A percentile compares a stretch with the other conserved stretches of the same genome.
Evolutionary conservation across 345 rosid species (phyloP).

Genomic region (Stellera chamaejasme): DNA sequence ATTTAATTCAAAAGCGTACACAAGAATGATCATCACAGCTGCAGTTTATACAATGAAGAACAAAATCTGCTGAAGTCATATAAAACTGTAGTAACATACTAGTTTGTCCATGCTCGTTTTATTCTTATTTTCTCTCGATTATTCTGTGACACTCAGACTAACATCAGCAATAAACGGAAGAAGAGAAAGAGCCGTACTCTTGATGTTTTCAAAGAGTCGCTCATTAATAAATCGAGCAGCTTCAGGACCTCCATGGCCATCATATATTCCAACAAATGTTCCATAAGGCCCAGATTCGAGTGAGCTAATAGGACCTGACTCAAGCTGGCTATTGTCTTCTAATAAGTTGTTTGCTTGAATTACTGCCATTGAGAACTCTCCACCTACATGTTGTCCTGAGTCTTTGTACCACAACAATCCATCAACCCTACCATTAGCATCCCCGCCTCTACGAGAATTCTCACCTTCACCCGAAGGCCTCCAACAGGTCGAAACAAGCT

Average conservation of each 20-base stretch:
- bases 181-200: constrained; percentile 39
- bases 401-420: constrained; percentile 92
- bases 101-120: background rate
- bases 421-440: constrained; percentile 48
- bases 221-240: constrained; percentile 79
- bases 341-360: constrained; percentile 75
- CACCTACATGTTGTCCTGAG: constrained; percentile 51
- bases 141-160: background rate
- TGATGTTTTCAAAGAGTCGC: constrained; percentile 53
- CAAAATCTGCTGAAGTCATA: background rate
- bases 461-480: constrained; percentile 71
- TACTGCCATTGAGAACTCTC: constrained; percentile 94
- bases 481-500: constrained; percentile 84
- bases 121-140: no score
- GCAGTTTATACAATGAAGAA: background rate
- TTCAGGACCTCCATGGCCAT: constrained; percentile 99
- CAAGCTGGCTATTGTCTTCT: constrained; percentile 90
- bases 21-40: background rate
- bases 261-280: constrained; percentile 95
- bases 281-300: constrained; percentile 75
- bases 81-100: background rate
- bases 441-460: constrained; percentile 47
- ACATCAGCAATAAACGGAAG: constrained; percentile 1
- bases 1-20: background rate
- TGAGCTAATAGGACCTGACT: constrained; percentile 85